Base-by-base conservation (phyloP, 2,329 filamentous ascomycete species). In the Gnomoniopsis sp. region DNA sequence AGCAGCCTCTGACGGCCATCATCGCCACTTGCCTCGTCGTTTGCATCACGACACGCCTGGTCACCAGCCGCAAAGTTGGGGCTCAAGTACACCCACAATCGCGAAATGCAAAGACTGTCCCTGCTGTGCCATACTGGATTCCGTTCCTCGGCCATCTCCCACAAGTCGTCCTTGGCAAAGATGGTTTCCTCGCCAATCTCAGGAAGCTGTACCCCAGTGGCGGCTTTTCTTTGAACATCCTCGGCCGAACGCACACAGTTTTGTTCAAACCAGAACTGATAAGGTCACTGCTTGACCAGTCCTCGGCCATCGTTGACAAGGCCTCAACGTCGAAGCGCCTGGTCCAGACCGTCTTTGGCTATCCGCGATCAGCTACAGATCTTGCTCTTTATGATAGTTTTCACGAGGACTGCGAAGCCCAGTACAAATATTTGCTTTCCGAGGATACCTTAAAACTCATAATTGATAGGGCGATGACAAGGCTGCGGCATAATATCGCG, bases 101-200 rank as follows among this genome's bases (percentile, higher is more conserved):
- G 15, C 41, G 49, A n/a, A 53, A 47, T 8, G 54, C 57, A 2
- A 55, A 43, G 7, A 17, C 22, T 12, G 49, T 53, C 14, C 60
- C 60, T 23, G 49, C 58, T 15, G 57, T 62, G 3, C 68, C 70
- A 2, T 73, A 70, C 53, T 75, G 71, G 70, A 50, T 75, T 1
- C 74, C 74, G 0, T 66, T 70, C 15, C 43, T 76, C 6, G 73
- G 73, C 15, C 73, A 76, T 47, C 64, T 68, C 14, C 70, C 71
- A 1, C 70, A 70, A 44, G 65, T 75, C 60, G 60, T 64, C 21
- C 53, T 70, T 50, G 65, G 65, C 60, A 60, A 63, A n/a, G 65
- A 67, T 6, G 61, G 62, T 19, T 71, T 73, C 26, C 64, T 76
- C 47, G 58, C 65, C 33, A 52, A 67, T 11, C 65, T 75, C 21